Conservation (phyloP, 106 monocot genomes). For the Acorus gramineus region DNA sequence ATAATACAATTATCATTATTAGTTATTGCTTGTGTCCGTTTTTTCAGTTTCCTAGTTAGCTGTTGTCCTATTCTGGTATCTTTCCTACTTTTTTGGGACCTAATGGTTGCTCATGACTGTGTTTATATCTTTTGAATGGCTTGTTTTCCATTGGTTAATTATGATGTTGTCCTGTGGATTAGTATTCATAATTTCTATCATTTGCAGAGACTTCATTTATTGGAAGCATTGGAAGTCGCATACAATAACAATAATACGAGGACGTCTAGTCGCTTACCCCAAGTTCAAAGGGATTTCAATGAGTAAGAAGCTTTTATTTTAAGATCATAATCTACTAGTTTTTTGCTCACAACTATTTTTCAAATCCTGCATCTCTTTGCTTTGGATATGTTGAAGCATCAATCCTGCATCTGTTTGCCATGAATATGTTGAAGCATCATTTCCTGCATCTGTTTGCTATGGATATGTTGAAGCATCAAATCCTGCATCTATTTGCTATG, state of each 20-base stretch:
- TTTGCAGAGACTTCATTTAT: conserved; percentile 42
- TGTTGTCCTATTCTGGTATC: too few relatives aligned
- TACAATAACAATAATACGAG: conserved; percentile 5
- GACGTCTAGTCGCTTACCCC: conserved; percentile 9
- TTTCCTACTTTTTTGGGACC: too few relatives aligned
- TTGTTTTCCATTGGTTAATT: too few relatives aligned
- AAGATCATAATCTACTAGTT: not conserved
- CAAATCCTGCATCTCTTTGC: not conserved
- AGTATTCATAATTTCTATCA: not conserved
- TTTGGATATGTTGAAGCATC: not conserved
- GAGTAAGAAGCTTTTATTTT: conserved; percentile 30
- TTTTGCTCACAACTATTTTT: not conserved
- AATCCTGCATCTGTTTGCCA: not conserved
- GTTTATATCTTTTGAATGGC: too few relatives aligned
- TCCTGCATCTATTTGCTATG: not conserved
- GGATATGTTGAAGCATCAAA: not conserved
- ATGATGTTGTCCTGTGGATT: not conserved
- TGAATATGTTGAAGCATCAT: not conserved
- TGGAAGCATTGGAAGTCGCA: conserved; percentile 49
- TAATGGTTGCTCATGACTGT: too few relatives aligned
- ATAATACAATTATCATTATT: too few relatives aligned
- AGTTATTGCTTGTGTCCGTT: too few relatives aligned
- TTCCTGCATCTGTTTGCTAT: not conserved
- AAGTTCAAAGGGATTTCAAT: conserved; percentile 43
- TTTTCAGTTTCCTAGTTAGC: too few relatives aligned